A percentile compares a stretch with the other conserved stretches of the same genome.
phyloP scores from a whole-genome alignment of 176 grass and related monocot species.

The Poa annua region DNA sequence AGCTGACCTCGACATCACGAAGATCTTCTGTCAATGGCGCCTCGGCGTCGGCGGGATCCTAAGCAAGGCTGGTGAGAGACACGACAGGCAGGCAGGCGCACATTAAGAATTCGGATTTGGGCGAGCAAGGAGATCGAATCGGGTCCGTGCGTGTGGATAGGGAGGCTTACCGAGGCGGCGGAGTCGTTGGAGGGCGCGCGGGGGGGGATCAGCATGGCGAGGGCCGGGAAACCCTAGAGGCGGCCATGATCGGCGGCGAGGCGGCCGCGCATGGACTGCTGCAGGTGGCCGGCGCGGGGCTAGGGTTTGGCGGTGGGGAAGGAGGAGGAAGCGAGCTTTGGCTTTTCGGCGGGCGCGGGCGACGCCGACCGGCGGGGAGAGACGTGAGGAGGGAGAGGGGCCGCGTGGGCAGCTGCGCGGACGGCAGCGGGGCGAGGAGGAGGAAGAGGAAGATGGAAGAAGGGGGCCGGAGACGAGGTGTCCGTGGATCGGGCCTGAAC shows the following conservation, averaged over 20 bases:
- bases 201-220: constrained; percentile 44
- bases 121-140: constrained; percentile 29
- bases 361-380: constrained; percentile 2
- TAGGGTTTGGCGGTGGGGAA: constrained; percentile 21
- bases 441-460: not conserved
- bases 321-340: constrained; percentile 10
- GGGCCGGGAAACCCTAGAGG: constrained; percentile 44
- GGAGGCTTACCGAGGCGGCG: constrained; percentile 20
- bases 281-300: not conserved
- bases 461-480: not conserved
- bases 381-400: constrained; percentile 26
- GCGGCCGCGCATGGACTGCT: constrained; percentile 12
- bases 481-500: not conserved
- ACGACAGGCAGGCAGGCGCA: not conserved
- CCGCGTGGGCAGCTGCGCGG: constrained; percentile 40
- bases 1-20: constrained; percentile 57
- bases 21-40: not conserved
- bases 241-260: constrained; percentile 37
- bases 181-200: not conserved
- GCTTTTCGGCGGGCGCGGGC: not conserved
- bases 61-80: constrained; percentile 9
- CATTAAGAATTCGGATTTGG: not conserved
- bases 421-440: constrained; percentile 3
- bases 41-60: not conserved
- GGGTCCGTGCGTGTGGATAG: not conserved